Percentiles rank a stretch among this genome's conserved stretches.
Conservation (phyloP, 306 rosid genomes). For the Corylus heterophylla region DNA sequence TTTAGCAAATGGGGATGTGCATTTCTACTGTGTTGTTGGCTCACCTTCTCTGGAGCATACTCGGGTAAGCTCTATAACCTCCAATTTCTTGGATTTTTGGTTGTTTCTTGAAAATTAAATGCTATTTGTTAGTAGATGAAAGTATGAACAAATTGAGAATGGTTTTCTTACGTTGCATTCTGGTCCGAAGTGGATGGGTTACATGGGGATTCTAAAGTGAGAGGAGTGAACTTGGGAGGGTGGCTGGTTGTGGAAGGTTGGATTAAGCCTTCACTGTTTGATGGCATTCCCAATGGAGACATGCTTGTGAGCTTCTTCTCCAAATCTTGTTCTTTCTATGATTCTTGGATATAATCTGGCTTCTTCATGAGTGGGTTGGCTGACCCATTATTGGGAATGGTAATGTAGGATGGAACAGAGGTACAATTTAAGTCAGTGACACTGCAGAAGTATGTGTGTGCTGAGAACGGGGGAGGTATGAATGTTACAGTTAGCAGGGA, state of each 20-base stretch:
- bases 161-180: constrained; percentile 23
- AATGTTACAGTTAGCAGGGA: constrained; percentile 72
- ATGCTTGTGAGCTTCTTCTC: constrained; percentile 69
- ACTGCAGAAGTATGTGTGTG: constrained; percentile 70
- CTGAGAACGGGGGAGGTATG: constrained; percentile 86
- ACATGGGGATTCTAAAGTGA: constrained; percentile 59
- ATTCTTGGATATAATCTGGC: constrained; percentile 2
- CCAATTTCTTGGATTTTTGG: constrained; percentile 15
- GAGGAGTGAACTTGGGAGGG: constrained; percentile 95
- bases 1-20: constrained; percentile 60
- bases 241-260: constrained; percentile 96
- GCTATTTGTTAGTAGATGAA: constrained; percentile 3
- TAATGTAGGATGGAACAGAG: constrained; percentile 73
- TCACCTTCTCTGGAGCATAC: constrained; percentile 50
- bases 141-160: constrained; percentile 2
- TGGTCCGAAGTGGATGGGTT: constrained; percentile 64
- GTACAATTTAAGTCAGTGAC: constrained; percentile 83
- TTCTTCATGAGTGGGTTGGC: constrained; percentile 19
- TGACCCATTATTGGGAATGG: constrained; percentile 25
- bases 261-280: constrained; percentile 94
- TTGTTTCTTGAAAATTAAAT: constrained; percentile 7
- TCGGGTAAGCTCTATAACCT: constrained; percentile 54
- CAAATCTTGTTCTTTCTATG: constrained; percentile 1
- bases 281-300: constrained; percentile 90
- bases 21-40: constrained; percentile 54